These are phyloP conservation scores for Selenicereus undatus DNA, from an alignment of 148 eudicot genomes.

Conservation along the genomic window DNA sequence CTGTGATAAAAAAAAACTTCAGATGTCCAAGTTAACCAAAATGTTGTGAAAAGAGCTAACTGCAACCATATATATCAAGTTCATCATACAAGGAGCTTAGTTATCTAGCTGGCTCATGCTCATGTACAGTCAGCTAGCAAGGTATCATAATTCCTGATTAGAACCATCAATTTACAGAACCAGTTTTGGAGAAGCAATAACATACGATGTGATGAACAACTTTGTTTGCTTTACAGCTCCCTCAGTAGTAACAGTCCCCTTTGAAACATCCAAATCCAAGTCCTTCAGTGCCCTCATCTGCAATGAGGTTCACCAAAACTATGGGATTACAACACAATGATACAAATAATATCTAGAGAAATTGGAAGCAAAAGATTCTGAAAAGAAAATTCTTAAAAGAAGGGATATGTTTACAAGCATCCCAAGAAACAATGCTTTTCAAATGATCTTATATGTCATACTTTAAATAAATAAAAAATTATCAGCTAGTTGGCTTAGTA, in stretches of 20 bases:
- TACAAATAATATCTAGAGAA: neutral
- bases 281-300: constrained; percentile 95
- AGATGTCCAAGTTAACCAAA: no score
- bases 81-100: no score
- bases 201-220: constrained; percentile 74
- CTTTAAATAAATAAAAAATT: neutral
- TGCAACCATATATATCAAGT: no score
- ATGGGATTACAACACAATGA: neutral
- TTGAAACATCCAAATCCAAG: constrained; percentile 82
- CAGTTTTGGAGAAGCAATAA: constrained; percentile 7
- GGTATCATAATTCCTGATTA: neutral
- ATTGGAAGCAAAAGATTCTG: neutral
- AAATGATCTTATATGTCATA: neutral
- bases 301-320: constrained; percentile 16
- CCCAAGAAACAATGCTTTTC: neutral
- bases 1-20: no score
- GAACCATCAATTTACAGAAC: neutral
- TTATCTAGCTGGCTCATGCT: neutral
- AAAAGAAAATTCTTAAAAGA: neutral
- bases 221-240: constrained; percentile 73
- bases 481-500: neutral
- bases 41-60: no score
- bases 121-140: neutral
- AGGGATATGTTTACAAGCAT: neutral
- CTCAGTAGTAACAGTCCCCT: constrained; percentile 83